Base-by-base conservation (phyloP, 192 early-diverging fungal species). In the Coemansia erecta region DNA sequence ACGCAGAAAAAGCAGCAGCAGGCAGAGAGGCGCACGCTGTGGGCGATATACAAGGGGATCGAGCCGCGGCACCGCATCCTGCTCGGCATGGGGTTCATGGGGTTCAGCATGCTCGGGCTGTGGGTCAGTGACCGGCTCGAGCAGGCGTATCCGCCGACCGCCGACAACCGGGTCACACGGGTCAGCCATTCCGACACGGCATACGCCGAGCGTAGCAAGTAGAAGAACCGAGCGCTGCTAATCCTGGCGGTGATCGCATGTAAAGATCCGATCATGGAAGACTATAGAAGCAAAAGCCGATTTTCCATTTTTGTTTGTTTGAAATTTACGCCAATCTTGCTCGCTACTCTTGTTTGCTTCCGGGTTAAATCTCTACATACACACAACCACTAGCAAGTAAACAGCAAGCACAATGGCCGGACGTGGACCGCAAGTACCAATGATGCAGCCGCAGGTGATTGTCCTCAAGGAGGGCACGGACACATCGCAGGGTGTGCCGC, bases 381-480 rank as follows among this genome's bases (percentile, higher is more conserved):
- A 43, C 42, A 13, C 42, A 43, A 5, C 8, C 8, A n/a, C 8
- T 31, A 31, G 7, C 2, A 31, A 31, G 28, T 31, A 18, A 52
- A 42, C 12, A 23, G 52, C 15, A 45, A 40, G 31, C 13, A 68
- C 21, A 73, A 77, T 77, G 74, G 74, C 74, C 15, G 62, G 64
- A 51, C 74, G 74, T 55, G 53, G 60, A 56, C 28, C 28, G 7
- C 71, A 67, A 44, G 59, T 71, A 56, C 74, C 74, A 54, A 71
- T 77, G 74, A 77, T 77, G 93, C 95, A 96, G 90, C 94, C 97
- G 21, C 95, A 96, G 86, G 95, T 99, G 77, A 97, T 99, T 73
- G 87, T 99, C 70, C 88, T 99, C 49, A 96, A 93, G 80, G 97
- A 99, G 80, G 97, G 97, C 45, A 99, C 97, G 13, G 97, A 99